A percentile compares a stretch with the other conserved stretches of the same genome.
phyloP scores from a whole-genome alignment of 2,329 filamentous ascomycete genomes.

The Graphilbum sp. region DNA sequence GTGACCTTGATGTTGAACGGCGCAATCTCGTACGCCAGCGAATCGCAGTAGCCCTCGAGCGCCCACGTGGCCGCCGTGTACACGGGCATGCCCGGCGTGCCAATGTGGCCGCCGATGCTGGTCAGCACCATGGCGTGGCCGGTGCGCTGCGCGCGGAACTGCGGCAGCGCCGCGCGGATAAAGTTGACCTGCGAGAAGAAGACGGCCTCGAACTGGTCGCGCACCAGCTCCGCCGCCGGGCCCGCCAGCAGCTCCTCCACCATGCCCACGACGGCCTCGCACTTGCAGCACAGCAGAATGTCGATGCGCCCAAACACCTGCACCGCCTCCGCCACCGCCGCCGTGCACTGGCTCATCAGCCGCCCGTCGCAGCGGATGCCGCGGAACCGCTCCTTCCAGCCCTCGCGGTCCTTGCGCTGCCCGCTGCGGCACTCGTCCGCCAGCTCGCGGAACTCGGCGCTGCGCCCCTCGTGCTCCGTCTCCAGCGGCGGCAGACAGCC shows the following conservation, averaged over 20 bases:
- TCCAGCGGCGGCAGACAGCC: constrained; percentile 67
- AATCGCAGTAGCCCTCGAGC: constrained; percentile 89
- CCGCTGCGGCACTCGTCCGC: constrained; percentile 46
- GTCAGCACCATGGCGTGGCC: constrained; percentile 86
- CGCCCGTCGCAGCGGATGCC: constrained; percentile 48
- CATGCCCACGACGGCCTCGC: constrained; percentile 75
- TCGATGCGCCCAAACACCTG: constrained; percentile 75
- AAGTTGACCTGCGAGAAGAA: constrained; percentile 96
- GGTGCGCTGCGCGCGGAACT: constrained; percentile 61
- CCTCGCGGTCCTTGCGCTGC: constrained; percentile 42
- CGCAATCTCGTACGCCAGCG: constrained; percentile 86
- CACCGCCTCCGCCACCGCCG: constrained; percentile 74
- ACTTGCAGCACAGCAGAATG: constrained; percentile 78
- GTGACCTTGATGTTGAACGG: constrained; percentile 96
- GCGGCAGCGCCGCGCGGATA: constrained; percentile 73
- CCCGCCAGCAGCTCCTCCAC: constrained; percentile 77
- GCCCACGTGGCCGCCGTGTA: constrained; percentile 91
- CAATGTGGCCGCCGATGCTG: constrained; percentile 81
- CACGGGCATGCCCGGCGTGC: constrained; percentile 78
- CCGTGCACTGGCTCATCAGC: constrained; percentile 56
- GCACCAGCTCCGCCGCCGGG: constrained; percentile 45
- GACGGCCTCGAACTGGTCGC: constrained; percentile 84
- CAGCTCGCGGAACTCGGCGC: constrained; percentile 65
- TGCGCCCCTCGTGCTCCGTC: constrained; percentile 60
- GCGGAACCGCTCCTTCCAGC: constrained; percentile 65